Conservation (phyloP, 257 asterid species). For the Solanum peruvianum region DNA sequence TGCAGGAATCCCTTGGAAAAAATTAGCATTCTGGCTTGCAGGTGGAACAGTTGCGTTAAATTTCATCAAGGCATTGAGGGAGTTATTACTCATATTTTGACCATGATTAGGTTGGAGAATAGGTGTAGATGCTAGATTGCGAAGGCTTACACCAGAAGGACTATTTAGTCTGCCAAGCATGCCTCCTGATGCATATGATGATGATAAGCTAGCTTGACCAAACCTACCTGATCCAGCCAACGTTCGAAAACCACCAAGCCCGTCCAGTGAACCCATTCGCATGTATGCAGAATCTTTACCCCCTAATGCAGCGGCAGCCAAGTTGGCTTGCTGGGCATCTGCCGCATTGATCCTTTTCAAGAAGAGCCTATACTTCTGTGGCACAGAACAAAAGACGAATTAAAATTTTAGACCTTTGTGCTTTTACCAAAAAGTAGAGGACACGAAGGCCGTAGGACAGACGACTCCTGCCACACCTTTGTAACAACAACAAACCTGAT, state of each 20-base stretch:
- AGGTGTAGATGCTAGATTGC: constrained; percentile 30
- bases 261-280: constrained; percentile 52
- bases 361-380: constrained; percentile 82
- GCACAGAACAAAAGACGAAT: background rate
- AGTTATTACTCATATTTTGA: constrained; percentile 39
- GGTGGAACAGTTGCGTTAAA: constrained; percentile 31
- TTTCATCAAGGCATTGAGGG: constrained; percentile 34
- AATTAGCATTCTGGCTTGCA: constrained; percentile 24
- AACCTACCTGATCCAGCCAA: constrained; percentile 55
- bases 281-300: constrained; percentile 61
- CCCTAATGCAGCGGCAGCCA: constrained; percentile 76
- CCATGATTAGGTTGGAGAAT: constrained; percentile 42
- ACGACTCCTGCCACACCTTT: background rate
- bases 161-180: constrained; percentile 71
- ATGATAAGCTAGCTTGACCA: constrained; percentile 31
- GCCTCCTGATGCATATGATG: constrained; percentile 45
- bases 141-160: constrained; percentile 46
- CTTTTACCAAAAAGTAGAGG: background rate
- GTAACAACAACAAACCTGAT: background rate
- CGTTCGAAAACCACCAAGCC: constrained; percentile 53
- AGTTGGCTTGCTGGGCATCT: constrained; percentile 70
- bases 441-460: background rate
- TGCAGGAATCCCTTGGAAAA: constrained; percentile 47
- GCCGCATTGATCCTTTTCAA: constrained; percentile 62
- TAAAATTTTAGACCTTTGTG: background rate